phyloP scores from a whole-genome alignment of 2,329 filamentous ascomycete species.

The Penicillium paneum region DNA sequence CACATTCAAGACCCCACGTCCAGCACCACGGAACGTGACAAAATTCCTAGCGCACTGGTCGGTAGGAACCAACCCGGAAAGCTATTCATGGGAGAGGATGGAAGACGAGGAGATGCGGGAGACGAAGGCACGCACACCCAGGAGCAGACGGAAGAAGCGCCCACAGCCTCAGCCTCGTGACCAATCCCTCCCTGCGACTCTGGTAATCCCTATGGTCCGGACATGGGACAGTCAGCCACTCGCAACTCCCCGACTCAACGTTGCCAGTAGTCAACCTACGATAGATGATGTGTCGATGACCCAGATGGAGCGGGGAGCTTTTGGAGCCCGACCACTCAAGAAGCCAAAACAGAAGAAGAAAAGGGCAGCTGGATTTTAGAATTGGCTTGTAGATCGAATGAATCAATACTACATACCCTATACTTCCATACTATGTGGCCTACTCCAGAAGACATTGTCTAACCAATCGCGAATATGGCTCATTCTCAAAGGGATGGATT shows the following conservation, averaged over 20 bases:
- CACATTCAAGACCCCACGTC: conserved; percentile 21
- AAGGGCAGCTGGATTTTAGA: conserved; percentile 42
- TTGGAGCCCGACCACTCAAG: conserved; percentile 35
- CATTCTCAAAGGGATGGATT: conserved; percentile 12
- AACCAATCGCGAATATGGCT: conserved; percentile 21
- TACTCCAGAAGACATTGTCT: neutral
- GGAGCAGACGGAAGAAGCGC: conserved; percentile 28
- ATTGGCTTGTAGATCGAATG: neutral
- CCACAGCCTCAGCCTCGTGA: conserved; percentile 24
- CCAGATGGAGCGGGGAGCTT: conserved; percentile 40
- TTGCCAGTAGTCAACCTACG: conserved; percentile 35
- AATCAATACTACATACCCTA: neutral
- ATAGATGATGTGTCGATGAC: conserved; percentile 39
- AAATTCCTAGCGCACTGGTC: conserved; percentile 39
- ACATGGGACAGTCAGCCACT: conserved; percentile 37
- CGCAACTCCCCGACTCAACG: conserved; percentile 14
- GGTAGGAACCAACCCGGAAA: conserved; percentile 30
- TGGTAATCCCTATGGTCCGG: conserved; percentile 24
- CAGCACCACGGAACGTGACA: conserved; percentile 23
- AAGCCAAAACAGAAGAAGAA: conserved; percentile 42
- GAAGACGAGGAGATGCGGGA: conserved; percentile 23
- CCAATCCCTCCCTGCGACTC: conserved; percentile 22
- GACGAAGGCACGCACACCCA: conserved; percentile 17
- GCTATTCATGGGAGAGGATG: conserved; percentile 35
- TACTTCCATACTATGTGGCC: neutral